Percentiles rank a stretch among this genome's conserved stretches.
Conservation (phyloP, 1,139 yeast genomes). For the Spencermartinsiella ligniputridi region DNA sequence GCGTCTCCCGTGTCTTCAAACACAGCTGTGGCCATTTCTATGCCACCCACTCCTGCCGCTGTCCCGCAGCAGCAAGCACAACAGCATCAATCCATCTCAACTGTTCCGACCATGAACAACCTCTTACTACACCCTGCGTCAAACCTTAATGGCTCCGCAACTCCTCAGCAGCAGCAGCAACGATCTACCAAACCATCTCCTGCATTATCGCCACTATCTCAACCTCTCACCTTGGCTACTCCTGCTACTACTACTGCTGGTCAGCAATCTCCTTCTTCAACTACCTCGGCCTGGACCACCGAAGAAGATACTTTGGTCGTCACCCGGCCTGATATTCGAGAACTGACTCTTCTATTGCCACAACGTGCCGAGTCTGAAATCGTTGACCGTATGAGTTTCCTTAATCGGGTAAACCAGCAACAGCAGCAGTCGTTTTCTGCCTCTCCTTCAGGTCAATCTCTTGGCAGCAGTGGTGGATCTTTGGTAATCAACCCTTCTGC, state of each 20-base stretch:
- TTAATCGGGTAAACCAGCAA: slow-evolving; percentile 3
- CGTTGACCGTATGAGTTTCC: slow-evolving; percentile 49
- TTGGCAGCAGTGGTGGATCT: too few relatives aligned
- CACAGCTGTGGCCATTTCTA: slow-evolving; percentile 4
- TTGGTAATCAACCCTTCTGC: background rate
- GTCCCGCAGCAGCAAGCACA: slow-evolving; percentile 1
- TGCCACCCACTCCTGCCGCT: slow-evolving; percentile 8
- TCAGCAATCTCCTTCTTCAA: slow-evolving; percentile 5
- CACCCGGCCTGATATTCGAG: slow-evolving; percentile 64
- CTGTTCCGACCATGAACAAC: slow-evolving; percentile 1
- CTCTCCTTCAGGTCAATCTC: too few relatives aligned
- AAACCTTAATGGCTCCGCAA: background rate
- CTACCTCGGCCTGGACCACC: slow-evolving; percentile 36
- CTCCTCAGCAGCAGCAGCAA: background rate
- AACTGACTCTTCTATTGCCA: slow-evolving; percentile 67
- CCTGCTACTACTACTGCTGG: slow-evolving; percentile 6
- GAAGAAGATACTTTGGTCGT: slow-evolving; percentile 72
- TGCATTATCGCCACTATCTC: background rate
- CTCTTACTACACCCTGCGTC: background rate
- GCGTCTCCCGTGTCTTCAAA: slow-evolving; percentile 7
- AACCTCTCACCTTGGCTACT: background rate
- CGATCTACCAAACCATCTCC: background rate
- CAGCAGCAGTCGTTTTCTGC: background rate
- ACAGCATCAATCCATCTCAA: slow-evolving; percentile 4
- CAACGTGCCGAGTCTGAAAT: slow-evolving; percentile 73